Base-by-base conservation (phyloP, 2,329 filamentous ascomycete species). In the Clonostachys rhizophaga region DNA sequence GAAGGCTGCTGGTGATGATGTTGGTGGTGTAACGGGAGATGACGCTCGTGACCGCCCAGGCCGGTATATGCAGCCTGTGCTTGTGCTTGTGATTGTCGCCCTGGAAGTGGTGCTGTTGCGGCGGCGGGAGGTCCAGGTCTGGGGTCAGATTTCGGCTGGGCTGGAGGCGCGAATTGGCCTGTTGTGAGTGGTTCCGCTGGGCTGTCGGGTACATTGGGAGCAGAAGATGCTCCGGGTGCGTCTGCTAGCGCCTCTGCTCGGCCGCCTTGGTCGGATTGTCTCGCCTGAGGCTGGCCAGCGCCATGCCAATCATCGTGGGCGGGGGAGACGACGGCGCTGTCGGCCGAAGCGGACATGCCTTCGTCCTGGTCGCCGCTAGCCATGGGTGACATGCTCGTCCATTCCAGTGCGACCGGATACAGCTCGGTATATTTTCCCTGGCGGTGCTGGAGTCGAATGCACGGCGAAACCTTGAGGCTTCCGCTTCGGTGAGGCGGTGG, bases 41-140 rank as follows among this genome's bases (percentile, higher is more conserved):
- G 51, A 51, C 36, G 50, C 20, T 51, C 47, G 50, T 52, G 45
- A 43, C 42, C 42, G 13, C 42, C 40, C 46, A 43, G 30, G 42
- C 16, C 37, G 14, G 41, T 30, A 30, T 3, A 30, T 30, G 24
- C 24, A 30, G 24, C 24, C 24, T 30, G 24, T 30, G 24, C 24
- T 30, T 30, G 24, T 30, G 24, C 24, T 30, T 30, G 24, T 30
- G 24, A 30, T 12, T 40, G 18, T 20, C 36, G 44, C 30, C 14
- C 42, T 36, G 40, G 41, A 18, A 24, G 35, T 40, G 46, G 35
- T 34, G 46, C 17, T 44, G 42, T 17, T 48, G 18, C 40, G 37
- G 41, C 7, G 20, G 20, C 33, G 46, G 36, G 36, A 40, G 9
- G 24, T 30, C 24, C 8, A 40, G 9, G 24, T 30, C 24, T 30